phyloP scores from a whole-genome alignment of 1,284 basidiomycete species.

The Testicularia cyperi region DNA sequence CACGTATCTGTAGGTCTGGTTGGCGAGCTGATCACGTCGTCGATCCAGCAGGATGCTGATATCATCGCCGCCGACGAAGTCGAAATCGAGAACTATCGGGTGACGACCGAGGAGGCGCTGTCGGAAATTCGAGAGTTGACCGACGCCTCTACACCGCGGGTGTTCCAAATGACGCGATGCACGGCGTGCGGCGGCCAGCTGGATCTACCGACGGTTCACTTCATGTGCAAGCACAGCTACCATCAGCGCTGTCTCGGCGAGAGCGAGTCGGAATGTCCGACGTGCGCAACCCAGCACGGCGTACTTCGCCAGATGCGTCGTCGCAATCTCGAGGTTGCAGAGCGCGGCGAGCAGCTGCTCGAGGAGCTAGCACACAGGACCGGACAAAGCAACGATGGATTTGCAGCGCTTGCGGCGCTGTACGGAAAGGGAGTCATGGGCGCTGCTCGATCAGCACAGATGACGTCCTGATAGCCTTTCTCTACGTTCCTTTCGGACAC shows the following conservation, averaged over 20 bases:
- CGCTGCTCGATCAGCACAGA: slow-evolving; percentile 2
- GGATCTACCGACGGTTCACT: slow-evolving; percentile 89
- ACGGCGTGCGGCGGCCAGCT: slow-evolving; percentile 82
- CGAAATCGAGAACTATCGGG: slow-evolving; percentile 79
- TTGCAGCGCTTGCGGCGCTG: slow-evolving; percentile 21
- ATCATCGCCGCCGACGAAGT: slow-evolving; percentile 80
- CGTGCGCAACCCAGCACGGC: slow-evolving; percentile 81
- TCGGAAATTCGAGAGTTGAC: slow-evolving; percentile 78
- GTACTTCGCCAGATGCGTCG: slow-evolving; percentile 75
- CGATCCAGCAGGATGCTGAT: slow-evolving; percentile 72
- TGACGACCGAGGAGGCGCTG: slow-evolving; percentile 78
- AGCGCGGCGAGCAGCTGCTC: not conserved
- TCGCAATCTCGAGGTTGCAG: not conserved
- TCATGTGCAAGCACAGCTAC: slow-evolving; percentile 97
- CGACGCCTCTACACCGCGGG: slow-evolving; percentile 65
- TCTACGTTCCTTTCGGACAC: too few species aligned
- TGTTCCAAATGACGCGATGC: slow-evolving; percentile 92
- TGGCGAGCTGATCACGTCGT: slow-evolving; percentile 79
- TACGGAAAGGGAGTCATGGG: slow-evolving; percentile 33
- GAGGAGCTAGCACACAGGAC: not conserved
- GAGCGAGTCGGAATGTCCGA: slow-evolving; percentile 73
- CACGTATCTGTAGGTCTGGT: slow-evolving; percentile 88
- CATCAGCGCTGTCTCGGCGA: slow-evolving; percentile 68
- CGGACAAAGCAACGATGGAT: slow-evolving; percentile 8
- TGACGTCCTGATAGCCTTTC: too few species aligned